Conservation (phyloP, 148 eudicot genomes). For the Heliamphora exappendiculata region DNA sequence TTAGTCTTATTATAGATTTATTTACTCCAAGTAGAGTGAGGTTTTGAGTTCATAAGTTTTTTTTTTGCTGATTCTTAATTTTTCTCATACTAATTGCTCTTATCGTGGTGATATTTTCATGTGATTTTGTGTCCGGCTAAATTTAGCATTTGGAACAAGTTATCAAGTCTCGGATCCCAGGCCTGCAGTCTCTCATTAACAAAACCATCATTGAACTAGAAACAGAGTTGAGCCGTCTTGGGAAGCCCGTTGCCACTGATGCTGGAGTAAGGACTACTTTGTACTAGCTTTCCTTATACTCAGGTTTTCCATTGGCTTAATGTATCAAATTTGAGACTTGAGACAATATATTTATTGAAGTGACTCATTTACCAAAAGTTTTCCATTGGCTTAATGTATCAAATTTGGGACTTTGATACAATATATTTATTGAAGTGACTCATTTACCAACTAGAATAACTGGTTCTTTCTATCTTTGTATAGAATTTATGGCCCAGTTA, state of each 20-base stretch:
- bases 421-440: not conserved
- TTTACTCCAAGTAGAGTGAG: not conserved
- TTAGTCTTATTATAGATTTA: not conserved
- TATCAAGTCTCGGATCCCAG: conserved; percentile 92
- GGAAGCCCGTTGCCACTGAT: conserved; percentile 85
- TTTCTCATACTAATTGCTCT: not conserved
- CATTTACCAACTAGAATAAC: not conserved
- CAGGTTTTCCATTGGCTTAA: not conserved
- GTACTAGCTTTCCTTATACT: not conserved
- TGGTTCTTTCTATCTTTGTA: not conserved
- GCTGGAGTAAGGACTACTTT: conserved; percentile 71
- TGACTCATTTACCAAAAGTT: not conserved
- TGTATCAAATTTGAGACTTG: not conserved
- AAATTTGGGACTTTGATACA: not conserved
- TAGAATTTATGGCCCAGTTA: not conserved
- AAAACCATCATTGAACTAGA: conserved; percentile 85
- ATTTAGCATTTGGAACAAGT: conserved; percentile 86
- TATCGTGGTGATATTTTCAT: not conserved
- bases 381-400: not conserved
- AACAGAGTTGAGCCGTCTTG: conserved; percentile 87
- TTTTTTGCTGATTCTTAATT: not conserved
- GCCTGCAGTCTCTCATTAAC: conserved; percentile 87
- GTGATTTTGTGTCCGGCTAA: conserved; percentile 2
- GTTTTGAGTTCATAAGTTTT: not conserved
- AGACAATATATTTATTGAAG: not conserved